These are phyloP conservation scores for Globisporangium ultimum DNA, from an alignment of 352 stramenopile species.

Conservation along the genomic window DNA sequence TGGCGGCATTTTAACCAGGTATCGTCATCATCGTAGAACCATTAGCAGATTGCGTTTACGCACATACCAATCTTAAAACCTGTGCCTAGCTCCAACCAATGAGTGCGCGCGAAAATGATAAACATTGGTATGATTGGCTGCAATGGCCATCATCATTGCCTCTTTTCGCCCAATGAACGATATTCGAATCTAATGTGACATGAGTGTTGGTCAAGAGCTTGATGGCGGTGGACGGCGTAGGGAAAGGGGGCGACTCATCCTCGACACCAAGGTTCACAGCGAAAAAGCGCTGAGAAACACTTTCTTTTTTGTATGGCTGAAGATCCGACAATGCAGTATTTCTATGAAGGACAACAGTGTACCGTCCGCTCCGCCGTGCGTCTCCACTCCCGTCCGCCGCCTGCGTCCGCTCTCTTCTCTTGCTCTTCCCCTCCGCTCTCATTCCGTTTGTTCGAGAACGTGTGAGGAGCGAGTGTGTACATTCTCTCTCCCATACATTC, in stretches of 20 bases:
- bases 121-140: not conserved
- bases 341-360: too few species aligned
- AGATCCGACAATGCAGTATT: too few species aligned
- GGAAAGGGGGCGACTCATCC: not conserved
- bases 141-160: not conserved
- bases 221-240: not conserved
- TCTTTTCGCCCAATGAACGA: not conserved
- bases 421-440: not conserved
- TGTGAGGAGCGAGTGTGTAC: not conserved
- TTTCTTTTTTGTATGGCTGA: too few species aligned
- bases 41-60: not conserved
- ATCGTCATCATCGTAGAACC: not conserved
- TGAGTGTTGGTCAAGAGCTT: not conserved
- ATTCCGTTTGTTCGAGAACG: slow-evolving; percentile 13
- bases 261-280: not conserved
- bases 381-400: not conserved
- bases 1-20: not conserved
- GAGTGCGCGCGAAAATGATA: not conserved
- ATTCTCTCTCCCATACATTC: not conserved
- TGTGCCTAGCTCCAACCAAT: not conserved
- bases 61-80: not conserved
- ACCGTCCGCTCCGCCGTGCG: not conserved
- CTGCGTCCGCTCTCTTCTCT: not conserved
- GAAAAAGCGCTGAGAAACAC: too few species aligned
- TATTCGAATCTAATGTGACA: not conserved